phyloP scores from a whole-genome alignment of 2,329 filamentous ascomycete genomes.

The Phialophora tarda region DNA sequence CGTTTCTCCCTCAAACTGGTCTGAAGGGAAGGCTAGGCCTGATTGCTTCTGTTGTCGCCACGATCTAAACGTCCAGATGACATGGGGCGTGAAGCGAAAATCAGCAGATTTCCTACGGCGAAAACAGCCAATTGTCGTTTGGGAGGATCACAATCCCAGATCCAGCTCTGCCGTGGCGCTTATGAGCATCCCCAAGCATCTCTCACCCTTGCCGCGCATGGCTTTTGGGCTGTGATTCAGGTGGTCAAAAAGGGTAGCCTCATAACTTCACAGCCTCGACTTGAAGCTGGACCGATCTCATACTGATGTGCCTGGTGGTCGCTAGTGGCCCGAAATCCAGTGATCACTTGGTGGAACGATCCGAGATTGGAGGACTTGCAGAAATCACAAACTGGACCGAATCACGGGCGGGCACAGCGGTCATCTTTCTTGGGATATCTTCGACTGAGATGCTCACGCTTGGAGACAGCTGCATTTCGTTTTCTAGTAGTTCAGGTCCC shows the following conservation, averaged over 20 bases:
- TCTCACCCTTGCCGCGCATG: not conserved
- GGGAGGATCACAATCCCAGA: not conserved
- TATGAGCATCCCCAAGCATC: not conserved
- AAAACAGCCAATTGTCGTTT: not conserved
- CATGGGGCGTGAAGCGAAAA: not conserved
- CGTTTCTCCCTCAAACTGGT: not conserved
- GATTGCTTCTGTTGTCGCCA: not conserved
- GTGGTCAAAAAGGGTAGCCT: not conserved
- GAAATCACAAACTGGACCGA: conserved; percentile 11
- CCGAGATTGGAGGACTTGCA: conserved; percentile 23
- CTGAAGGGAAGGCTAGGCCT: not conserved
- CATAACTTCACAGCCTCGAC: not conserved
- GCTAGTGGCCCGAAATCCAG: not conserved
- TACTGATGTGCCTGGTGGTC: not conserved
- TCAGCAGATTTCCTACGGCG: not conserved
- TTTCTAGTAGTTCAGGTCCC: too few species aligned
- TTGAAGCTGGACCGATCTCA: not conserved
- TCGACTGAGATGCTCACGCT: not conserved
- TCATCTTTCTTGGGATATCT: not conserved
- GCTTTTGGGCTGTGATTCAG: not conserved
- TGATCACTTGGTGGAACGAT: conserved; percentile 24
- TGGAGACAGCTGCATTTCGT: not conserved
- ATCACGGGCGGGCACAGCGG: conserved; percentile 4
- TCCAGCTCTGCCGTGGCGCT: not conserved
- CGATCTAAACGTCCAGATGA: not conserved